A percentile compares a stretch with the other conserved stretches of the same genome.
These are phyloP conservation scores for Ricinus communis DNA, from an alignment of 345 rosid genomes.

Conservation along the genomic window DNA sequence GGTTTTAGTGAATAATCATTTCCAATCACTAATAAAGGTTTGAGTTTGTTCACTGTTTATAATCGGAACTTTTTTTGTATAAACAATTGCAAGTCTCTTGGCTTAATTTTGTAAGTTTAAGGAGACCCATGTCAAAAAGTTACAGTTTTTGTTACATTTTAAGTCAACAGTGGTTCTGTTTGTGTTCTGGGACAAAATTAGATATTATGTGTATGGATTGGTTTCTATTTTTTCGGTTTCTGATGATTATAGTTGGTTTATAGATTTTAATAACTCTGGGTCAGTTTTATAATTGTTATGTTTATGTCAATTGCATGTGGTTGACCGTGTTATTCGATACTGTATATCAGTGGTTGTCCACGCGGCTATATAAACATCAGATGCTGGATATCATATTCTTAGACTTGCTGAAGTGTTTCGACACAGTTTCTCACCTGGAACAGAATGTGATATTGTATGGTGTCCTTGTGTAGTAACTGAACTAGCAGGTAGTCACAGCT, in stretches of 20 bases:
- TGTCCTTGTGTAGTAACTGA: neutral
- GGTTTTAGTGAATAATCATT: slow-evolving; percentile 19
- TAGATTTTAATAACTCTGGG: neutral
- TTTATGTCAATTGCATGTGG: neutral
- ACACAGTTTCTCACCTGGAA: neutral
- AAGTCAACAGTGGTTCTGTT: neutral
- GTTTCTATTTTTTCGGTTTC: neutral
- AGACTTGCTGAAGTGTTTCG: neutral
- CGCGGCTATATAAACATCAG: too few species aligned
- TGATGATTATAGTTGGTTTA: neutral
- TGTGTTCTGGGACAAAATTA: neutral
- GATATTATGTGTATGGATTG: neutral
- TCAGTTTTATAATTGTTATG: neutral
- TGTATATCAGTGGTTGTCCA: too few species aligned
- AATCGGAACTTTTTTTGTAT: neutral
- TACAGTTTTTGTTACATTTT: neutral
- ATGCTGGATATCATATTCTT: neutral
- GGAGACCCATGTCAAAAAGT: neutral
- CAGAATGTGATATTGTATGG: neutral
- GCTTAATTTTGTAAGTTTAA: neutral
- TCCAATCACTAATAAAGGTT: slow-evolving; percentile 15
- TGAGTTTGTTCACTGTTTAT: neutral
- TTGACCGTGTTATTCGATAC: neutral
- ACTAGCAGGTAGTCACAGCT: neutral
- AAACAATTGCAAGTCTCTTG: neutral